These are phyloP conservation scores for Geotrichum aggregatum DNA, from an alignment of 1,139 yeast genomes.

Conservation along the genomic window DNA sequence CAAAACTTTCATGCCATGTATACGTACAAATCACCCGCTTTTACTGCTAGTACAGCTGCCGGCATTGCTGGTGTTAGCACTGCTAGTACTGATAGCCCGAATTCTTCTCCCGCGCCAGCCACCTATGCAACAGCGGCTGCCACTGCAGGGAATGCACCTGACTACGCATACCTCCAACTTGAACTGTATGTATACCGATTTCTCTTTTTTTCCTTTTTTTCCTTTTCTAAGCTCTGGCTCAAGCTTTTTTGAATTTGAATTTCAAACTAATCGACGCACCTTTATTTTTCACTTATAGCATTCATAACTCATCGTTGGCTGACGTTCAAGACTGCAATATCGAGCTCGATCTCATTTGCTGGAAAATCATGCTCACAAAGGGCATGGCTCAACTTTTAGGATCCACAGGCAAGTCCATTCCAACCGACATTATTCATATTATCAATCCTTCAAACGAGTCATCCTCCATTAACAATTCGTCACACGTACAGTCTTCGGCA, in stretches of 20 bases:
- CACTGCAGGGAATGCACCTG: slow-evolving; percentile 29
- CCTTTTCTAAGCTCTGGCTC: not conserved
- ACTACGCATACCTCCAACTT: slow-evolving; percentile 41
- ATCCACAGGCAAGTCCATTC: slow-evolving; percentile 42
- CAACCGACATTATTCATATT: slow-evolving; percentile 41
- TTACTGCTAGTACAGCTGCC: not conserved
- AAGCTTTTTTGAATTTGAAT: not conserved
- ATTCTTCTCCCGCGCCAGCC: not conserved
- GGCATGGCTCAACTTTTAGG: slow-evolving; percentile 43
- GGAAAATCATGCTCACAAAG: slow-evolving; percentile 41
- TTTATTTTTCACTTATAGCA: not conserved
- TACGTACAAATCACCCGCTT: slow-evolving; percentile 14
- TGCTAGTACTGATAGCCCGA: too few species aligned
- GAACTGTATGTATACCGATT: slow-evolving; percentile 37
- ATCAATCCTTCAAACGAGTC: slow-evolving; percentile 16
- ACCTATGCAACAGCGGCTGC: not conserved
- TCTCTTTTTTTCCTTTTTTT: not conserved
- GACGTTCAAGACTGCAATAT: slow-evolving; percentile 4
- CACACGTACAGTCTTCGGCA: too few species aligned
- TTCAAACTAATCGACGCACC: not conserved
- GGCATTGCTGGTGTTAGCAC: too few species aligned
- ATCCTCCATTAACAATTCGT: too few species aligned
- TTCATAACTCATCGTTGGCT: slow-evolving; percentile 2
- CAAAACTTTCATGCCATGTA: slow-evolving; percentile 16
- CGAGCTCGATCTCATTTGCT: slow-evolving; percentile 41